Evolutionary conservation across 805 yeast genomes (phyloP), one percentile per base, ranked within the genome.

Genomic region (Yarrowia alimentaria): DNA sequence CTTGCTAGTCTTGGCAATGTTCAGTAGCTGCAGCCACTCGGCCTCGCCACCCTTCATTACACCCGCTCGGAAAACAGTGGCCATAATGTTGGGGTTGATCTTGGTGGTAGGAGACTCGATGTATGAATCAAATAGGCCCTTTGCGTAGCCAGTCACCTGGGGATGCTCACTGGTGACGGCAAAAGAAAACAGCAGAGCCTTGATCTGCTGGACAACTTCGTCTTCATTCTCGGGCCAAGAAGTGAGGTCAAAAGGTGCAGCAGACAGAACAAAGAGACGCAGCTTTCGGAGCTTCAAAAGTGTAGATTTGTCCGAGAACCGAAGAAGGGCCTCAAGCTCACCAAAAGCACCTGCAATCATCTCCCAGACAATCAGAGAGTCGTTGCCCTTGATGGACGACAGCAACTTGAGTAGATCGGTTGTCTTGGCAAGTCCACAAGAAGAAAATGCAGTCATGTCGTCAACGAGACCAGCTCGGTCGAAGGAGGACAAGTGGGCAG

Each of bases 11-110:
- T 71, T 66, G 73, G 83, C 85, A 56, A 85, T 76, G 24, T 74
- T 62, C 56, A 73, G 73, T 40, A 88, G 66, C 57, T 77, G 74
- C 48, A 84, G 82, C 68, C 80, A 87, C 53, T 80, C 80, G 45
- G 74, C 69, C 20, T 62, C 71, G 53, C 79, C 80, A 57, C 94
- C 94, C 38, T 66, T 63, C 63, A 74, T 74, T 38, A 90, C 87
- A 54, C 77, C 86, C 9, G 80, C 68, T 49, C 65, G 67, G 68
- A 84, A 87, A n/a, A 87, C 79, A 8, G 83, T 61, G 3, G 74
- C 76, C 66, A 85, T 78, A 58, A 87, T 68, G 68, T 85, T 81
- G 53, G 95, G 86, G 65, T 86, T 79, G 57, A 88, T 73, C 25
- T 72, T 66, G 55, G 74, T 73, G 63, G 83, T 85, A 56, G 93